Evolutionary conservation across 805 yeast genomes (phyloP), one percentile per base, ranked within the genome.

Genomic region (Wickerhamomyces chaumierensis): DNA sequence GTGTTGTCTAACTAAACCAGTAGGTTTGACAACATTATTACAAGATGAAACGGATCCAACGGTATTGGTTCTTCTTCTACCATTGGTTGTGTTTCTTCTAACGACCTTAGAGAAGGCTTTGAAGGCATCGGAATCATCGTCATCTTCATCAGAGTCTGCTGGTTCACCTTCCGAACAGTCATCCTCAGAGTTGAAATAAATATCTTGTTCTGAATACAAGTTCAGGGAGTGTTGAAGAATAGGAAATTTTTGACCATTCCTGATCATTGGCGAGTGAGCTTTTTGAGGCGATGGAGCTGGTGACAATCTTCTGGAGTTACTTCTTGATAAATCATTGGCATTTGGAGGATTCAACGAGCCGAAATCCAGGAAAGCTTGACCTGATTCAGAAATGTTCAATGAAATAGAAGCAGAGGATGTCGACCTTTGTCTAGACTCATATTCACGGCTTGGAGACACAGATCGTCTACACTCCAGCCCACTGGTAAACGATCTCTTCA

Each of bases 201-300:
- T 4, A 11, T 25, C 29, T 14, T 25, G 29, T 13, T 25, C 29
- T 9, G 29, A 25, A 14, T 21, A 21, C 6, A 7, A 7, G 23
- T 13, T 25, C 4, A 5, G 7, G 29, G 12, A 4, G 12, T 25
- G 29, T 25, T 25, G 29, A 4, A 25, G 12, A 13, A 25, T 13
- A 8, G 43, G 38, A 18, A 35, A 36, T 19, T 36, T 37, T 12
- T 36, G 44, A 3, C 45, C 40, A 31, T 13, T 28, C 14, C 14
- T 13, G 12, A 14, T 28, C 7, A 40, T n/a, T 21, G 49, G 49
- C 1, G 48, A 44, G 31, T 39, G 43, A 31, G 38, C 40, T 35
- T 56, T 45, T 31, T 51, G 46, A 13, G 58, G 58, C 2, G 58
- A 53, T 2, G 54, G 54, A 40, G 50, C 42, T 39, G 51, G 47